Evolutionary conservation across 169 alveolate species (phyloP).

Genomic region (Plasmodium vinckei): DNA sequence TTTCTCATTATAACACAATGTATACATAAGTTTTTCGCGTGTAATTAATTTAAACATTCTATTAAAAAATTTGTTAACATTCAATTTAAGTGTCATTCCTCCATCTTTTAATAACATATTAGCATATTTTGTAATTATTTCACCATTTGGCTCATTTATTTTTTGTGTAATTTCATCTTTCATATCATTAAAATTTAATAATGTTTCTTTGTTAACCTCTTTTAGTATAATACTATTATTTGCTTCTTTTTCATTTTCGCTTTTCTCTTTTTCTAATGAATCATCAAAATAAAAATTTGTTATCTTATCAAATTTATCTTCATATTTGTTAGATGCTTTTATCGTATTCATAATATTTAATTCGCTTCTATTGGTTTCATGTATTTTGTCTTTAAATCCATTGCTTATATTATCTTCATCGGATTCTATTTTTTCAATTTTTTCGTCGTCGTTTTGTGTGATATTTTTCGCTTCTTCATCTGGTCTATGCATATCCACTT

Average conservation of each 20-base stretch:
- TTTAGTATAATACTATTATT: neutral
- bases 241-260: neutral
- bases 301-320: neutral
- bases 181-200: too few relatives aligned
- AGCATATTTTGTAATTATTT: slow-evolving; percentile 12
- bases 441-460: neutral
- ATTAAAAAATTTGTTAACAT: slow-evolving; percentile 7
- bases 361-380: neutral
- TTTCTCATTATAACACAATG: slow-evolving; percentile 9
- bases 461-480: neutral
- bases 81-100: neutral
- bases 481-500: neutral
- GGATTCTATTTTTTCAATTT: neutral
- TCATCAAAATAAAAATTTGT: neutral
- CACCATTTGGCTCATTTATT: slow-evolving; percentile 16
- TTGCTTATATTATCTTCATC: neutral
- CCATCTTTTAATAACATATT: slow-evolving; percentile 4
- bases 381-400: neutral
- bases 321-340: neutral
- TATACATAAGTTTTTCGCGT: slow-evolving; percentile 37
- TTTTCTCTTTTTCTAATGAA: slow-evolving; percentile 1
- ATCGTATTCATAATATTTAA: neutral
- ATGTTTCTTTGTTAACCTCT: too few relatives aligned
- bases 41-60: slow-evolving; percentile 37
- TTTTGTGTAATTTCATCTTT: neutral